Evolutionary conservation across 192 early-diverging fungal species (phyloP), one percentile per base, ranked within the genome.

Genomic region (Geranomyces variabilis): DNA sequence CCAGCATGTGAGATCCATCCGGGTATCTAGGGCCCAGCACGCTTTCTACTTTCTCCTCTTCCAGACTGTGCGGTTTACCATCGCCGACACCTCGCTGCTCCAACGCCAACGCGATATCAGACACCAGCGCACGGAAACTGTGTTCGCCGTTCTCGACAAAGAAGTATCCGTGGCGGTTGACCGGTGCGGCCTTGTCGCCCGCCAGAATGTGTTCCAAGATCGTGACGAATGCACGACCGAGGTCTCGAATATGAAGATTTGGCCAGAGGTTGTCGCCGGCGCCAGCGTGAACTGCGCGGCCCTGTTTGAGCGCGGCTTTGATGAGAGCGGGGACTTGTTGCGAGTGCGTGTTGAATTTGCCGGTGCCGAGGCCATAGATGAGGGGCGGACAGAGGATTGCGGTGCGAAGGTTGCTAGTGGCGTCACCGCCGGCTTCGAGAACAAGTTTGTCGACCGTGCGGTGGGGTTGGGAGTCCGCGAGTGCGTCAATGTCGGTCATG

Each of bases 361-460:
- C 73, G 10, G 68, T 56, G 1, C 65, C 68, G 28, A 63, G 30
- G 14, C 74, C 78, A 43, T 71, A 76, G 36, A 80, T 76, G 31
- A 72, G 45, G 26, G 74, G 71, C 7, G 78, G 78, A n/a, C 66
- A 47, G 0, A 80, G 60, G 33, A 76, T 80, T 19, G 62, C 61
- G 15, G 78, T 67, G 41, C 28, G 15, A 14, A 64, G 15, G 17
- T 60, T 33, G 9, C 29, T 24, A 10, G 14, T 34, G 34, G 3
- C 43, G 44, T 70, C 61, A 10, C 36, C 36, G 1, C 63, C 66
- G 36, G 74, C 68, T 8, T 34, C 60, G 24, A 62, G n/a, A 21
- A 80, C 57, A n/a, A 45, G 41, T 8, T 77, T 24, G 53, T 80
- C 78, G 14, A 80, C 75, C 44, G 76, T 66, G 7, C 78, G 69